These are phyloP conservation scores for Ophiocordyceps polyrhachis-furcata DNA, from an alignment of 2,329 filamentous ascomycete genomes.

Conservation along the genomic window DNA sequence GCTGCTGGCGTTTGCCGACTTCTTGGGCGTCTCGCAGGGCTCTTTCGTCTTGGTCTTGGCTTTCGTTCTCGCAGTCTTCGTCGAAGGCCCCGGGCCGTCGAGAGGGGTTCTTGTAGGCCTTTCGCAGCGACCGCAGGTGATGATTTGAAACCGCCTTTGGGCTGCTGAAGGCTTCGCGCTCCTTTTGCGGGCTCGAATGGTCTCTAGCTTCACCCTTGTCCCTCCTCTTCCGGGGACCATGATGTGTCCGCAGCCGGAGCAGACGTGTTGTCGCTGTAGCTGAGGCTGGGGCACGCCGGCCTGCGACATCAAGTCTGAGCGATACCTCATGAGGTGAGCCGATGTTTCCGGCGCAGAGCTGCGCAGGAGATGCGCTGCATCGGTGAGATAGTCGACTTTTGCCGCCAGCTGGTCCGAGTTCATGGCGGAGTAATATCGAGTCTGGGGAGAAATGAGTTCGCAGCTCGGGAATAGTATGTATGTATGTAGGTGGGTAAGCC, in stretches of 20 bases:
- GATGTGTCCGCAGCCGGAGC: constrained; percentile 41
- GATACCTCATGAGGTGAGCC: constrained; percentile 37
- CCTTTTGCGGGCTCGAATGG: constrained; percentile 2
- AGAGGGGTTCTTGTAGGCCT: constrained; percentile 23
- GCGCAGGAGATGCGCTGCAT: constrained; percentile 39
- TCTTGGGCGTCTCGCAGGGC: constrained; percentile 5
- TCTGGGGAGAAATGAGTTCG: too few relatives aligned
- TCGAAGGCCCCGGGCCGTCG: constrained; percentile 15
- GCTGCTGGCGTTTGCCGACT: constrained; percentile 35
- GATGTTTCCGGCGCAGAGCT: constrained; percentile 34
- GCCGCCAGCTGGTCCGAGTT: constrained; percentile 5
- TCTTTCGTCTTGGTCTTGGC: constrained; percentile 1
- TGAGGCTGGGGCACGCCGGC: constrained; percentile 25
- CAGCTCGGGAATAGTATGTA: too few relatives aligned
- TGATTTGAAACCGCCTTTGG: constrained; percentile 4
- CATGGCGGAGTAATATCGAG: constrained; percentile 3
- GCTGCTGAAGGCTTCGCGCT: background rate
- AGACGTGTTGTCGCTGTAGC: constrained; percentile 33
- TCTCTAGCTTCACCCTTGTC: constrained; percentile 20
- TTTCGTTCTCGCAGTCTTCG: constrained; percentile 3
- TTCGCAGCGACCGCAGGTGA: constrained; percentile 27
- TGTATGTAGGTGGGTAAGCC: too few relatives aligned
- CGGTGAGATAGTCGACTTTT: constrained; percentile 27
- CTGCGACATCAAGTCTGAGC: constrained; percentile 28
- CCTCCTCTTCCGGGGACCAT: constrained; percentile 32